Base-by-base conservation (phyloP, 2,329 filamentous ascomycete genomes). In the Alternaria triticimaculans region DNA sequence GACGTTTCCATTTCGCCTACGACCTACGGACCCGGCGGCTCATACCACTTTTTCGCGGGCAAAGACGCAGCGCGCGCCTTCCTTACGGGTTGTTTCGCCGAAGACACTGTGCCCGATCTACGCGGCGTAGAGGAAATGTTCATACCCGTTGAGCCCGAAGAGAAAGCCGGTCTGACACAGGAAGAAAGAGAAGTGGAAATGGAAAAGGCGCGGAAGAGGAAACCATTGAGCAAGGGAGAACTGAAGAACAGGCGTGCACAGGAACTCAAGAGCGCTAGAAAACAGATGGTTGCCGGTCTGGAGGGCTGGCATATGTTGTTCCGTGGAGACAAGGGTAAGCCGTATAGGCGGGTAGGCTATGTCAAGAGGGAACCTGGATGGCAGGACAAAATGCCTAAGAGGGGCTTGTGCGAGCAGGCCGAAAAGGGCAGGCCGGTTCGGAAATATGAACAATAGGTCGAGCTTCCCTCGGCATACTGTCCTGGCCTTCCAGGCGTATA, bases 81-180 rank as follows among this genome's bases (percentile, higher is more conserved):
- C 80, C 89, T 99, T 20, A 98, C 96, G 3, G 93, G 93, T 18
- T 99, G 96, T 80, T 99, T 99, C 82, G 84, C 88, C 43, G 90
- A 93, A 67, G 96, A 99, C 84, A 84, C 90, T 30, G 96, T 90
- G 2, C 86, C 92, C 4, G 96, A 99, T 82, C 83, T 97, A 78
- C 88, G 92, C 65, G 96, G 96, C 49, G 90, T 93, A 5, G 96
- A 98, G 82, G 87, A 90, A 67, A 96, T 96, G 87, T 98, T 89
- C 81, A 79, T 90, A 2, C 87, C 88, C 1, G 78, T 95, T 9
- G 77, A 80, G 46, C 91, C 94, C 37, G 82, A 86, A 18, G 84
- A 83, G 11, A 73, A 75, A 15, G 57, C 64, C 30, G 60, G 64
- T 7, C 65, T 70, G 3, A 68, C 65, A 3, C 58, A 72, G 1